These are phyloP conservation scores for Pichia phayaonensis DNA, from an alignment of 805 yeast genomes.

Conservation along the genomic window DNA sequence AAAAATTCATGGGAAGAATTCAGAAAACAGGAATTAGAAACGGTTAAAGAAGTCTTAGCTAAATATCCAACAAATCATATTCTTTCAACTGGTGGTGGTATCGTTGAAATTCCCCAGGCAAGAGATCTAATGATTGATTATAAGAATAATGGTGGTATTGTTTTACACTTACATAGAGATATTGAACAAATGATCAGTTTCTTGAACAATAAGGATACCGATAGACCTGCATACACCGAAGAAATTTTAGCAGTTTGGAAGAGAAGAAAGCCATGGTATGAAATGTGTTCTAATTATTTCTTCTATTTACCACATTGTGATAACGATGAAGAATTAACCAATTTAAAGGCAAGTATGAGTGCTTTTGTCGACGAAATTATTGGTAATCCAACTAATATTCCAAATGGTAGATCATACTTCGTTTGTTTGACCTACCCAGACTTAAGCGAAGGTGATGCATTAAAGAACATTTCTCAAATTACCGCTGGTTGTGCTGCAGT, in stretches of 20 bases:
- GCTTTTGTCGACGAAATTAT: slow-evolving; percentile 53
- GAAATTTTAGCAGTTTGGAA: slow-evolving; percentile 80
- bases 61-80: slow-evolving; percentile 45
- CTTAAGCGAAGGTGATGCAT: slow-evolving; percentile 34
- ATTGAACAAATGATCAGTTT: slow-evolving; percentile 71
- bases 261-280: slow-evolving; percentile 73
- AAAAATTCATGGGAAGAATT: slow-evolving; percentile 82
- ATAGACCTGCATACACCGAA: slow-evolving; percentile 80
- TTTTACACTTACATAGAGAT: slow-evolving; percentile 85
- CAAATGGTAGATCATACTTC: slow-evolving; percentile 51
- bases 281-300: slow-evolving; percentile 68
- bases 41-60: slow-evolving; percentile 44
- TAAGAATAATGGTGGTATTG: slow-evolving; percentile 59
- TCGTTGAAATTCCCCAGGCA: slow-evolving; percentile 71
- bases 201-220: slow-evolving; percentile 60
- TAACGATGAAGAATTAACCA: slow-evolving; percentile 43
- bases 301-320: slow-evolving; percentile 73
- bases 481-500: slow-evolving; percentile 72
- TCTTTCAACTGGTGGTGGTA: slow-evolving; percentile 94
- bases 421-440: slow-evolving; percentile 68
- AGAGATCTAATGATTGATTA: slow-evolving; percentile 55
- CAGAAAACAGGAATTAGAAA: slow-evolving; percentile 55
- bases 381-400: slow-evolving; percentile 41
- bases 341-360: slow-evolving; percentile 51
- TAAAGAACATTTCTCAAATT: slow-evolving; percentile 38